Evolutionary conservation across 2,329 filamentous ascomycete genomes (phyloP), one percentile per base, ranked within the genome.

Genomic region (Aureobasidium uvarum): DNA sequence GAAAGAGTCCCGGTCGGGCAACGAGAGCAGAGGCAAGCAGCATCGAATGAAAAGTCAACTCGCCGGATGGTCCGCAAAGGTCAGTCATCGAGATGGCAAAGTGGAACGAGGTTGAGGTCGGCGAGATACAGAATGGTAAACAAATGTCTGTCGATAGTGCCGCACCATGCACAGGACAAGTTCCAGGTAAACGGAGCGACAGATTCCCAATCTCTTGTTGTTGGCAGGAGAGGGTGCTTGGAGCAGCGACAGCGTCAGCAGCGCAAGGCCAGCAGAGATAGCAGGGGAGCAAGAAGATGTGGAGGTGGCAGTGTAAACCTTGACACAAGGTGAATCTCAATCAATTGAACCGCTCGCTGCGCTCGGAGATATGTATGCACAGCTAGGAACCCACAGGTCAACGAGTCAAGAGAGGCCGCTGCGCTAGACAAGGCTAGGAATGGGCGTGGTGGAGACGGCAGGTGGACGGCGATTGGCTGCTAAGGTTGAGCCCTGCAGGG

Each of bases 231-330:
- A 23, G 31, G 41, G 43, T 48, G 43, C 41, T 60, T 36, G 31
- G 41, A 45, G 54, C 39, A 58, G 39, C 38, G 33, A 14, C 38
- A 41, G 33, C 50, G 31, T 25, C 51, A 54, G 33, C 31, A 36
- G 16, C 33, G 33, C 50, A 33, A 39, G 31, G 20, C 20, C 20
- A 25, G 20, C n/a, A 55, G 28, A 41, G 54, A 39, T 43, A 16
- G 38, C 16, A 45, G 10, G 54, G 31, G 25, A 45, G 11, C 23
- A 33, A 14, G 5, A 60, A 48, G 20, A 28, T 33, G 43, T 62
- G 58, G 58, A 63, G 60, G 48, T 63, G 60, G 60, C 60, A 63
- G 60, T 63, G 60, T 63, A 63, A 63, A 63, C 46, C 45, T 63
- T 45, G 60, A 63, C 60, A 63, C 60, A 39, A 51, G 33, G 45